Conservation (phyloP, 2,329 filamentous ascomycete genomes). For the Paramyrothecium roridum region DNA sequence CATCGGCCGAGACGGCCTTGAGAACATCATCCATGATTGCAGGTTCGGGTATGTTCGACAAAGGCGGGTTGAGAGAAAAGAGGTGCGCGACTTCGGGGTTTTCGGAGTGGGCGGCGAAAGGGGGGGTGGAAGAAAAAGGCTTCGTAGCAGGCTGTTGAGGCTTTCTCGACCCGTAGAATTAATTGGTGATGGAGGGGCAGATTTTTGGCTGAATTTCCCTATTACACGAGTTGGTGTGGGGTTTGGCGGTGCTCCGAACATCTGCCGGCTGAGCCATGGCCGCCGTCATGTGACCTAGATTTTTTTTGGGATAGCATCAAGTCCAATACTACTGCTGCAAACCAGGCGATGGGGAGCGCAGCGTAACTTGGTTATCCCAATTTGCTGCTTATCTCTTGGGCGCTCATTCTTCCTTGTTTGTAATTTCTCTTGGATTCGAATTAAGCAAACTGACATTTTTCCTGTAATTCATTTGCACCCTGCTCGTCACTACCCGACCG, state of each 20-base stretch:
- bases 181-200: slow-evolving; percentile 34
- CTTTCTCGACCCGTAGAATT: slow-evolving; percentile 1
- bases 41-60: slow-evolving; percentile 8
- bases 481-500: background rate
- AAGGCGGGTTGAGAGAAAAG: slow-evolving; percentile 12
- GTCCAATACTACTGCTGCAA: background rate
- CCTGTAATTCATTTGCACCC: background rate
- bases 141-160: background rate
- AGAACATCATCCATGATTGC: slow-evolving; percentile 39
- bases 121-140: background rate
- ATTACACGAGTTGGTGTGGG: slow-evolving; percentile 34
- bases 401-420: too few species aligned
- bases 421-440: too few species aligned
- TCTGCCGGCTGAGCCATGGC: slow-evolving; percentile 24
- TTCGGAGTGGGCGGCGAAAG: background rate
- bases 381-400: background rate
- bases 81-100: slow-evolving; percentile 14
- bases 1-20: slow-evolving; percentile 56
- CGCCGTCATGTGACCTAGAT: slow-evolving; percentile 33
- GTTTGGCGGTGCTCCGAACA: slow-evolving; percentile 24
- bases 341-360: background rate
- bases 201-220: slow-evolving; percentile 38
- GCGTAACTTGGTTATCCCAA: background rate
- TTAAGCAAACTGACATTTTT: too few species aligned
- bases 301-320: slow-evolving; percentile 17